A percentile compares a stretch with the other conserved stretches of the same genome.
phyloP scores from a whole-genome alignment of 352 stramenopile genomes.

The Globisporangium paroecandrum region DNA sequence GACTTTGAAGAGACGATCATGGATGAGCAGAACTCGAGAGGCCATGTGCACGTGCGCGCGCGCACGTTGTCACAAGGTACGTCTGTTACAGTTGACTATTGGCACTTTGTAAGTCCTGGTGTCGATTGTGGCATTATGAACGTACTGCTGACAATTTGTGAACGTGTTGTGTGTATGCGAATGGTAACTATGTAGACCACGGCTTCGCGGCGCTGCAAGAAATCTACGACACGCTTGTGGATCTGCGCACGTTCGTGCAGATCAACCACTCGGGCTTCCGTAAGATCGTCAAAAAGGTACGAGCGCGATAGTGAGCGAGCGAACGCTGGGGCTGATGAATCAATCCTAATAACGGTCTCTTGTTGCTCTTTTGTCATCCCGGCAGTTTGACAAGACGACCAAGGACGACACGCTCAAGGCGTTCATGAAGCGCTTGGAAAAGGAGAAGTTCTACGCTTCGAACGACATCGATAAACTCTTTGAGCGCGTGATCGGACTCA shows the following conservation, averaged over 20 bases:
- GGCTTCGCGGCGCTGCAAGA: conserved; percentile 83
- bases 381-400: conserved; percentile 89
- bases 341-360: background rate
- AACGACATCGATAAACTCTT: conserved; percentile 79
- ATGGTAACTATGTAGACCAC: conserved; percentile 32
- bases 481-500: conserved; percentile 73
- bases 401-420: conserved; percentile 57
- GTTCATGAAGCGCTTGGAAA: conserved; percentile 82
- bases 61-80: conserved; percentile 62
- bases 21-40: conserved; percentile 67
- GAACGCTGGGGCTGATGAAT: background rate
- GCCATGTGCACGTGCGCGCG: conserved; percentile 68
- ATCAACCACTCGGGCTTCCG: conserved; percentile 92
- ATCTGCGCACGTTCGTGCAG: conserved; percentile 87
- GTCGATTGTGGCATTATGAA: background rate
- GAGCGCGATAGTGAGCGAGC: background rate
- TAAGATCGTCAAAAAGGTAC: conserved; percentile 92
- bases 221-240: conserved; percentile 88
- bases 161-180: background rate
- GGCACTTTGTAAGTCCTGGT: background rate
- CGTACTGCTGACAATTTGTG: background rate
- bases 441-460: conserved; percentile 75
- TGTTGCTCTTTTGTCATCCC: background rate
- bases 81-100: background rate
- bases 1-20: conserved; percentile 70